These are phyloP conservation scores for Phytophthora pistaciae DNA, from an alignment of 352 stramenopile species.

Conservation along the genomic window DNA sequence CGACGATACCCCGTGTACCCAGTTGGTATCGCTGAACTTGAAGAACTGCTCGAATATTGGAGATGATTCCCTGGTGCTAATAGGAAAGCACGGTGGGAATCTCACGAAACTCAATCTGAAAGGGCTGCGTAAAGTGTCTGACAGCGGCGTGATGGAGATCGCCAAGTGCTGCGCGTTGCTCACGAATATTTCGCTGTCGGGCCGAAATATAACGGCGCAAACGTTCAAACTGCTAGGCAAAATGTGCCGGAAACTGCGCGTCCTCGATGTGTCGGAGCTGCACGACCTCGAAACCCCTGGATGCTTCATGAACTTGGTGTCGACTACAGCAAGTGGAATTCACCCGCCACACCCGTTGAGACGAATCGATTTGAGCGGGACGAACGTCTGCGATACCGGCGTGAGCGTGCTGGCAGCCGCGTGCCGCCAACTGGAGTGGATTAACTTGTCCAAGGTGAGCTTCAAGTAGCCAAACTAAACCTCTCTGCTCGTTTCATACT, in stretches of 20 bases:
- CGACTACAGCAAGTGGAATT: conserved; percentile 17
- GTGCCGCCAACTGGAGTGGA: conserved; percentile 50
- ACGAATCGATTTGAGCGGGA: conserved; percentile 56
- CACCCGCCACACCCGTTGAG: conserved; percentile 10
- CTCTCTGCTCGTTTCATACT: neutral
- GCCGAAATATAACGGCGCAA: conserved; percentile 51
- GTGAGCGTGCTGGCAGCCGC: conserved; percentile 59
- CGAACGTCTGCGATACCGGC: conserved; percentile 70
- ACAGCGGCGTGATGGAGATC: conserved; percentile 53
- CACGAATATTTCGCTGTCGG: conserved; percentile 57
- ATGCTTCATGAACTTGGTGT: conserved; percentile 45
- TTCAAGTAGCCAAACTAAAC: neutral
- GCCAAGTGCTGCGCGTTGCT: conserved; percentile 59
- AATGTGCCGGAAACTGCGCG: conserved; percentile 50
- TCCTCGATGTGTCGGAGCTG: conserved; percentile 58
- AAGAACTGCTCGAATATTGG: conserved; percentile 61
- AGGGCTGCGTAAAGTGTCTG: conserved; percentile 65
- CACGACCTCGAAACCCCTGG: conserved; percentile 56
- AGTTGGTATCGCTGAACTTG: conserved; percentile 50
- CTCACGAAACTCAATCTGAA: conserved; percentile 64
- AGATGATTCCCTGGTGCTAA: conserved; percentile 45
- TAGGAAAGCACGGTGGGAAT: conserved; percentile 44
- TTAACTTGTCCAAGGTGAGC: conserved; percentile 71
- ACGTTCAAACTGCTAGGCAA: conserved; percentile 66
- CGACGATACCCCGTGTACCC: conserved; percentile 20